Conservation (phyloP, 139 green algal genomes). For the Marvania coccoides region DNA sequence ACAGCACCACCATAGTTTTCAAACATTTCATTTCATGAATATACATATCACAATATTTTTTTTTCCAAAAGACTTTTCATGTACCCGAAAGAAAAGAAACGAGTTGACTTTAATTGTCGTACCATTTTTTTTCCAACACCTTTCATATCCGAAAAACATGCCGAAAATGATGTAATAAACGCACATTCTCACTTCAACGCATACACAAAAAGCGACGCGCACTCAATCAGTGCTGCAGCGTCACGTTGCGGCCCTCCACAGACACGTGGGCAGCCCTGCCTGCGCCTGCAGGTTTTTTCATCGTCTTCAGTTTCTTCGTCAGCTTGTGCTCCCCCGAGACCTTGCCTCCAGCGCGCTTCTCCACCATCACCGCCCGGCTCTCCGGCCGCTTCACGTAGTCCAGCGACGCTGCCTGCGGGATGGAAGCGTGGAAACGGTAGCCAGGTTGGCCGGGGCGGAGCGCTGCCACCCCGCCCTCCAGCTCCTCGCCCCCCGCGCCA, state of each 20-base stretch:
- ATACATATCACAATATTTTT: too few relatives aligned
- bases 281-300: slow-evolving; percentile 18
- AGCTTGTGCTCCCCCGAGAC: slow-evolving; percentile 25
- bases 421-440: slow-evolving; percentile 38
- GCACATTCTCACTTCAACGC: too few relatives aligned
- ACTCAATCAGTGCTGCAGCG: slow-evolving; percentile 23
- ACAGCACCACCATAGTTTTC: too few relatives aligned
- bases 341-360: background rate
- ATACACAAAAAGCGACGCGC: too few relatives aligned
- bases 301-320: slow-evolving; percentile 30
- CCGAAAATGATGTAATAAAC: too few relatives aligned
- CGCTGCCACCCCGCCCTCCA: background rate
- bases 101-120: background rate
- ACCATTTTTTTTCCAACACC: background rate
- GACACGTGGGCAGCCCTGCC: slow-evolving; percentile 29
- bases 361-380: slow-evolving; percentile 15
- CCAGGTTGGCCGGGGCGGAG: slow-evolving; percentile 24
- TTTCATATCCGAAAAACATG: too few relatives aligned
- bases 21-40: too few relatives aligned
- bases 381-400: slow-evolving; percentile 46
- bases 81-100: background rate
- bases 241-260: slow-evolving; percentile 35
- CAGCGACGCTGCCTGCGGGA: slow-evolving; percentile 41
- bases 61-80: background rate
- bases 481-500: background rate